phyloP scores from a whole-genome alignment of 139 green algal species.

The Closterium sp. region DNA sequence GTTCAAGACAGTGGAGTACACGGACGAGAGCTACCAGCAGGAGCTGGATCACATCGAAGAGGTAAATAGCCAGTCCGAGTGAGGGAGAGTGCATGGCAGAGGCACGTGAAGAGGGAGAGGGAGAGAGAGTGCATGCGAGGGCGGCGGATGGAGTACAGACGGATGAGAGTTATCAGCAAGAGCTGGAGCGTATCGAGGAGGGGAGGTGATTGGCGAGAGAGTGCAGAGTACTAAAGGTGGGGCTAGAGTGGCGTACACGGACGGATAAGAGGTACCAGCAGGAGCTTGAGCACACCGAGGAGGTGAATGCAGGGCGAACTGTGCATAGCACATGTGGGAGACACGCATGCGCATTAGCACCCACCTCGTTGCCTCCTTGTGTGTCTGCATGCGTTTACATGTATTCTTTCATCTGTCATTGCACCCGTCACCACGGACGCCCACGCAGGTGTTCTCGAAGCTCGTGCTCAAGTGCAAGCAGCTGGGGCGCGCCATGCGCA shows the following conservation, averaged over 20 bases:
- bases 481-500: conserved; percentile 85
- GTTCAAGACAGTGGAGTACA: conserved; percentile 67
- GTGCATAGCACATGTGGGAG: no score
- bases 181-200: no score
- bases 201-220: no score
- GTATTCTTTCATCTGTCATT: not conserved
- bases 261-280: conserved; percentile 55
- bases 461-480: conserved; percentile 98
- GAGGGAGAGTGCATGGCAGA: not conserved
- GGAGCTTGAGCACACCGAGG: conserved; percentile 84
- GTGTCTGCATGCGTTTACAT: not conserved
- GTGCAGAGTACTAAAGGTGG: conserved; percentile 12
- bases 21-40: conserved; percentile 55
- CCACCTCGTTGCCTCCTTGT: no score
- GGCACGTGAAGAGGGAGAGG: no score
- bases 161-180: no score
- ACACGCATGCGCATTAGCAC: no score
- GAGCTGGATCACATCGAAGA: conserved; percentile 89
- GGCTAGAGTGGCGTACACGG: conserved; percentile 50
- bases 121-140: no score
- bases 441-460: conserved; percentile 74
- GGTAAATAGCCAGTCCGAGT: conserved; percentile 37
- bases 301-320: no score
- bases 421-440: no score
- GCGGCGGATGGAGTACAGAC: no score